These are phyloP conservation scores for Hibiscus tridactylites DNA, from an alignment of 345 rosid genomes.

Conservation along the genomic window DNA sequence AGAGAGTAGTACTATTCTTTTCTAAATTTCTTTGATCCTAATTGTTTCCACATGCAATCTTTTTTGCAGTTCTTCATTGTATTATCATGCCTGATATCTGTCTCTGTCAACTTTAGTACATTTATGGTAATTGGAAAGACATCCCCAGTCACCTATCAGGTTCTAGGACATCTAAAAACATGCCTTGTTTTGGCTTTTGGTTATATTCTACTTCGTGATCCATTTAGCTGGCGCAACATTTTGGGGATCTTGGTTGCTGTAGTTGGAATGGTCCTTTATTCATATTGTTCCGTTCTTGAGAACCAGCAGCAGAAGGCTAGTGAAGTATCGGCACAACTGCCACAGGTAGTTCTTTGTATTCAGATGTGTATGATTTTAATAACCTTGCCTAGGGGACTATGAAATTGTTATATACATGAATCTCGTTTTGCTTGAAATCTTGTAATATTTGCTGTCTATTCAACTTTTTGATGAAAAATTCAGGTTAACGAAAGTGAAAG, in stretches of 20 bases:
- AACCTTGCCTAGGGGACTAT: not conserved
- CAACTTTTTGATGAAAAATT: not conserved
- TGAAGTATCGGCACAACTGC: conserved; percentile 53
- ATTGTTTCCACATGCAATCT: conserved; percentile 11
- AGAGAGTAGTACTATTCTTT: not conserved
- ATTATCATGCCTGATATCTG: conserved; percentile 94
- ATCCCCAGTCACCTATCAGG: conserved; percentile 99
- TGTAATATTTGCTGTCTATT: not conserved
- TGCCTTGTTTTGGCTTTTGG: conserved; percentile 97
- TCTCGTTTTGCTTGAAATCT: not conserved
- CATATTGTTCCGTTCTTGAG: conserved; percentile 67
- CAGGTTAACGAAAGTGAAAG: conserved; percentile 78
- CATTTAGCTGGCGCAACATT: conserved; percentile 95
- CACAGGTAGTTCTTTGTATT: conserved; percentile 46
- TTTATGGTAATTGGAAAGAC: conserved; percentile 98
- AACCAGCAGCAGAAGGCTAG: conserved; percentile 83
- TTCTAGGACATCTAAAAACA: conserved; percentile 96
- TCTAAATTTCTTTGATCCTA: conserved; percentile 5
- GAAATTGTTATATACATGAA: not conserved
- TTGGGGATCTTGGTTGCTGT: conserved; percentile 88
- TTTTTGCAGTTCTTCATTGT: conserved; percentile 95
- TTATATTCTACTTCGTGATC: conserved; percentile 78
- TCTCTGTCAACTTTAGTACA: conserved; percentile 98
- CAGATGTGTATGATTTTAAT: not conserved
- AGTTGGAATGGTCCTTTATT: conserved; percentile 84